Evolutionary conservation across 1,284 basidiomycete genomes (phyloP).

Genomic region (Irpex rosettiformis): DNA sequence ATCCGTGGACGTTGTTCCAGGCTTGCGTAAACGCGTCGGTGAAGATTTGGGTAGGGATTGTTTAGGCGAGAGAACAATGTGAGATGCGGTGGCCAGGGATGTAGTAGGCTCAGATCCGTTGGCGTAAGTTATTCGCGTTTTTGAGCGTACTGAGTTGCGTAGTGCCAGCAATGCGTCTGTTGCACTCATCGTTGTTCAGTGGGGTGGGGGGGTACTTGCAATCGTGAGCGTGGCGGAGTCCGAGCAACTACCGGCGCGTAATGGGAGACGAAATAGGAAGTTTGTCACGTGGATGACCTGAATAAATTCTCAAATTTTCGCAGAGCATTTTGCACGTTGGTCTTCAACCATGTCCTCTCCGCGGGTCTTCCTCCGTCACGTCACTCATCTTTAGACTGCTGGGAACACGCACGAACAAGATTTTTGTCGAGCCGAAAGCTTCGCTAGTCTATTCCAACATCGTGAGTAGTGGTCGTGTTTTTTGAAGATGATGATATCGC

Average conservation of each 20-base stretch:
- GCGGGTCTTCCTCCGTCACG: neutral
- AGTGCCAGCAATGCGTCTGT: constrained; percentile 54
- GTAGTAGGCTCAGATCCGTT: constrained; percentile 19
- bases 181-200: constrained; percentile 16
- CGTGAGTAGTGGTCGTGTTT: constrained; percentile 11
- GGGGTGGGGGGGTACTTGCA: neutral
- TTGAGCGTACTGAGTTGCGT: constrained; percentile 53
- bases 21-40: constrained; percentile 72
- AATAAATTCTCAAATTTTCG: constrained; percentile 11
- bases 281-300: constrained; percentile 5
- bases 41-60: constrained; percentile 62
- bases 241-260: no score
- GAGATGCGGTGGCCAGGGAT: constrained; percentile 46
- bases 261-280: neutral
- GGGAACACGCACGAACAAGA: neutral
- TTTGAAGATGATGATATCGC: constrained; percentile 26
- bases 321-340: neutral
- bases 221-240: neutral
- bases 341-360: neutral
- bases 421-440: neutral
- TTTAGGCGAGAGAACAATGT: constrained; percentile 57
- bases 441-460: neutral
- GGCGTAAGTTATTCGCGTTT: constrained; percentile 48
- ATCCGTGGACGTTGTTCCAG: constrained; percentile 39
- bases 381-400: neutral